Evolutionary conservation across 192 early-diverging fungal species (phyloP).

Genomic region (Entrophospora sp.): DNA sequence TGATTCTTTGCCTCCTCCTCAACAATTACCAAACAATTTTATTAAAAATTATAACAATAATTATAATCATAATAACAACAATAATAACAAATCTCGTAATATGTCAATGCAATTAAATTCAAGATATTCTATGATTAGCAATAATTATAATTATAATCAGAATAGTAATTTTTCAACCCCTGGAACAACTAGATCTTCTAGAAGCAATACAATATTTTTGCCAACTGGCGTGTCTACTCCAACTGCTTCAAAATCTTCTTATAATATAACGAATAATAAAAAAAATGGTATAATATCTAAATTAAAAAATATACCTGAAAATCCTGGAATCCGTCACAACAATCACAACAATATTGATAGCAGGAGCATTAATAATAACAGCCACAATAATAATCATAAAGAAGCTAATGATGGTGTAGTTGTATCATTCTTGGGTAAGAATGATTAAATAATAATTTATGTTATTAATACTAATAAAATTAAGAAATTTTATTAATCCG

Average conservation of each 20-base stretch:
- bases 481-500: neutral
- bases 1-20: neutral
- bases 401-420: constrained; percentile 46
- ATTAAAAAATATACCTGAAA: neutral
- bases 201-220: neutral
- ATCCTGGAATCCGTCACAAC: too few species aligned
- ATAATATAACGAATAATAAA: neutral
- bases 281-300: neutral
- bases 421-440: constrained; percentile 41
- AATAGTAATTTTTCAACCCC: too few species aligned
- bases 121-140: neutral
- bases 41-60: neutral
- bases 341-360: neutral
- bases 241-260: neutral
- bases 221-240: neutral
- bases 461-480: neutral
- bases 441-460: neutral
- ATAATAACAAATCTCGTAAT: too few species aligned
- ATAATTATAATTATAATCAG: too few species aligned
- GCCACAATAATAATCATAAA: too few species aligned
- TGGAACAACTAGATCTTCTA: too few species aligned
- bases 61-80: too few species aligned
- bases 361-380: neutral
- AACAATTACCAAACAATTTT: neutral
- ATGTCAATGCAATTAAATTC: too few species aligned